Evolutionary conservation across 2,329 filamentous ascomycete genomes (phyloP).

Genomic region (Hypoxylon sp.): DNA sequence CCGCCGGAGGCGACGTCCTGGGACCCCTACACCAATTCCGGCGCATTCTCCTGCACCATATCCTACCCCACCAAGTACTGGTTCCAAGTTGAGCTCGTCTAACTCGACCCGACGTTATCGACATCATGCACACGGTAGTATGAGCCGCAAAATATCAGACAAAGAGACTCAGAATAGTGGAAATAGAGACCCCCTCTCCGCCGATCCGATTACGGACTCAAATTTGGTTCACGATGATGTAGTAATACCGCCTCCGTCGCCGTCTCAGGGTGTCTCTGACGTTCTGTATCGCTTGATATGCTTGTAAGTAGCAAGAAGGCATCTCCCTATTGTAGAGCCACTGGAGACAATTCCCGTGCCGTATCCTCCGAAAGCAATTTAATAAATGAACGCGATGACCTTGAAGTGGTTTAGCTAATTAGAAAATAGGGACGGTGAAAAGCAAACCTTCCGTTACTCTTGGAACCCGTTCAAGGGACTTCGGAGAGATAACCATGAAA

Average conservation of each 20-base stretch:
- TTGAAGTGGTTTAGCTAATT: background rate
- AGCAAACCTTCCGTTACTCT: background rate
- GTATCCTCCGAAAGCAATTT: background rate
- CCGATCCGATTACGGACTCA: background rate
- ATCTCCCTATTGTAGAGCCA: background rate
- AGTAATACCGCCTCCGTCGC: background rate
- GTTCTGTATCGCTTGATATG: background rate
- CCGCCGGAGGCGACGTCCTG: background rate
- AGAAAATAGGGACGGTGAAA: background rate
- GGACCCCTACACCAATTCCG: background rate
- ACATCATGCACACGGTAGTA: background rate
- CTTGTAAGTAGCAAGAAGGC: background rate
- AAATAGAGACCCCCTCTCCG: background rate
- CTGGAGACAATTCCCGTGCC: too few relatives aligned
- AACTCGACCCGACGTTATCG: background rate
- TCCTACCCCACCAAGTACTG: background rate
- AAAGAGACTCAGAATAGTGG: background rate
- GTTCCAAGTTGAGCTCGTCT: background rate
- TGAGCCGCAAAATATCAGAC: background rate
- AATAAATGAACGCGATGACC: background rate
- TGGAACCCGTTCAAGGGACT: slow-evolving; percentile 2
- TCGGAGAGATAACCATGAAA: background rate
- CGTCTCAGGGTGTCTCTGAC: background rate
- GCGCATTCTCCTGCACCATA: background rate
- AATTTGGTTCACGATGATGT: background rate